A percentile compares a stretch with the other conserved stretches of the same genome.
Evolutionary conservation across 306 rosid genomes (phyloP).

Genomic region (Luffa acutangula): DNA sequence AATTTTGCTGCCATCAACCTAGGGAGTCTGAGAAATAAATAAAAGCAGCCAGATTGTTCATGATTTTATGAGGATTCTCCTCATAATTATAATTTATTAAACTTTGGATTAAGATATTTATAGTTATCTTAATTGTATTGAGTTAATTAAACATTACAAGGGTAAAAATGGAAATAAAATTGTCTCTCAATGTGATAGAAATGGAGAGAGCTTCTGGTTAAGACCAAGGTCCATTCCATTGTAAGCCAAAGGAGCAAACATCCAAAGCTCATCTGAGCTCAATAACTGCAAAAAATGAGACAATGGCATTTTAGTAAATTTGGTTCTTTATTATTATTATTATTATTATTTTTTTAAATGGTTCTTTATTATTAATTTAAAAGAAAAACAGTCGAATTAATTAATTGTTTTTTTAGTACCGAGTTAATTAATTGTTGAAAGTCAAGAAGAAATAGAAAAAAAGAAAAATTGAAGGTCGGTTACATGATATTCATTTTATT

Average conservation of each 20-base stretch:
- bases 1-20: neutral
- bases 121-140: slow-evolving; percentile 1
- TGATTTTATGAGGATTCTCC: slow-evolving; percentile 19
- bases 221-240: slow-evolving; percentile 83
- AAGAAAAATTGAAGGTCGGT: neutral
- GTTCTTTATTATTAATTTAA: neutral
- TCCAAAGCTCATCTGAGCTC: slow-evolving; percentile 91
- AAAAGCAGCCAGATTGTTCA: neutral
- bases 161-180: neutral
- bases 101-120: slow-evolving; percentile 15
- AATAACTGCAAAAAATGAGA: slow-evolving; percentile 39
- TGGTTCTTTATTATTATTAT: neutral
- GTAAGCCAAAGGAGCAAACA: slow-evolving; percentile 89
- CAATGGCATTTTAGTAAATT: neutral
- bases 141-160: slow-evolving; percentile 10
- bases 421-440: neutral
- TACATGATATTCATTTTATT: neutral
- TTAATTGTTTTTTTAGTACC: neutral
- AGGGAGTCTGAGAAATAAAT: neutral
- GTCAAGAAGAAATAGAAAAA: neutral
- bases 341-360: no score
- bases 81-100: slow-evolving; percentile 27
- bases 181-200: slow-evolving; percentile 27
- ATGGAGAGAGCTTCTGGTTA: slow-evolving; percentile 28
- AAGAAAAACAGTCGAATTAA: neutral